Evolutionary conservation across 441 rosid species (phyloP).

Genomic region (Brassica balearica): DNA sequence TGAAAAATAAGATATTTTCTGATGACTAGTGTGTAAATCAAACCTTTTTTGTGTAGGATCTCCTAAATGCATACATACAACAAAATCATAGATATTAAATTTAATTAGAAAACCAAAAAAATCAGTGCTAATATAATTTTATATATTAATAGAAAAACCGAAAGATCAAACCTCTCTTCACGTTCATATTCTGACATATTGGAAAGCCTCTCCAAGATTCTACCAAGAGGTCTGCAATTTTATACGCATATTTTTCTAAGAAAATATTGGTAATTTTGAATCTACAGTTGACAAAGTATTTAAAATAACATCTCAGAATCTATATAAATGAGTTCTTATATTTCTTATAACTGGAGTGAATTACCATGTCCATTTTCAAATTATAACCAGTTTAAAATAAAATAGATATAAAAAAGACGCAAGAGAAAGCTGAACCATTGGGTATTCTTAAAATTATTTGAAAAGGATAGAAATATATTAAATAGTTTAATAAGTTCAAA

Average conservation of each 20-base stretch:
- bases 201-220: background rate
- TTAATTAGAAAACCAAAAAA: background rate
- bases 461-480: background rate
- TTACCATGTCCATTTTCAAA: background rate
- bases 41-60: background rate
- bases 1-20: background rate
- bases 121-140: background rate
- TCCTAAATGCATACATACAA: constrained; percentile 9
- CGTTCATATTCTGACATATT: background rate
- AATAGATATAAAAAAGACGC: too few relatives aligned
- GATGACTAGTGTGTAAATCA: background rate
- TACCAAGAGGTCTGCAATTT: constrained; percentile 20
- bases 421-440: background rate
- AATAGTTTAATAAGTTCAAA: too few relatives aligned
- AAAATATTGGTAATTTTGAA: constrained; percentile 4
- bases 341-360: background rate
- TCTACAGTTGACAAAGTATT: background rate
- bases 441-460: background rate
- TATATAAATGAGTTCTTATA: background rate
- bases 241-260: background rate
- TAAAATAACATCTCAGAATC: background rate
- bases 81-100: background rate
- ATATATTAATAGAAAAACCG: background rate
- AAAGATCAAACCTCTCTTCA: background rate
- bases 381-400: background rate